phyloP scores from a whole-genome alignment of 257 asterid genomes.

The Solanum infundibuliforme region DNA sequence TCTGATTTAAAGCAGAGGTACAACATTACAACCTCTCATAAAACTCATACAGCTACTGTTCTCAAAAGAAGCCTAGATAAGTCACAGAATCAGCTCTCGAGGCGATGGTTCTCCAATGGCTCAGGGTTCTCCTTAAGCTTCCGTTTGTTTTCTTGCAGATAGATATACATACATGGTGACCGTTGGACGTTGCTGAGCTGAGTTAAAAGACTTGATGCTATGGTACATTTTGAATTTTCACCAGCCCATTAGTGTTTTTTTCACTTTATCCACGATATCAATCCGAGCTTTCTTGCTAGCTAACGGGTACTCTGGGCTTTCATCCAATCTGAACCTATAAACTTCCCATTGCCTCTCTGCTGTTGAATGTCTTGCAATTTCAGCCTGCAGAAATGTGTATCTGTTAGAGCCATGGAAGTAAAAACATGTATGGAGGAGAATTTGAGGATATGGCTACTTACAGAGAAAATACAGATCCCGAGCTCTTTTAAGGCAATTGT shows the following conservation, averaged over 20 bases:
- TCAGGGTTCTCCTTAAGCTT: background rate
- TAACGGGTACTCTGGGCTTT: conserved; percentile 26
- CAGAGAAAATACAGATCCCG: conserved; percentile 35
- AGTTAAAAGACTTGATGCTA: background rate
- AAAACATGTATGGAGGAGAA: background rate
- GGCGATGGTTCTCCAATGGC: background rate
- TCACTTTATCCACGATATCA: conserved; percentile 26
- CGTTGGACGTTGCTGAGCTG: background rate
- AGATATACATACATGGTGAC: background rate
- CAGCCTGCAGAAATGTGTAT: conserved; percentile 21
- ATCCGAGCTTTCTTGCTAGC: conserved; percentile 22
- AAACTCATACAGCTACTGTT: background rate
- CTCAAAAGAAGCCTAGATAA: background rate
- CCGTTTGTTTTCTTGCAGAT: background rate
- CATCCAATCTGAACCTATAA: conserved; percentile 36
- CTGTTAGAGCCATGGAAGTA: background rate
- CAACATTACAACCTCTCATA: background rate
- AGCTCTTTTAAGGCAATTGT: conserved; percentile 35
- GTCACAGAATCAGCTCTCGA: background rate
- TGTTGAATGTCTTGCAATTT: conserved; percentile 32
- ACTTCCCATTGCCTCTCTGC: conserved; percentile 45
- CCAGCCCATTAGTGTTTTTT: conserved; percentile 38
- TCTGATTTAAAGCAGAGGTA: background rate
- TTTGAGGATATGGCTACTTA: conserved; percentile 5
- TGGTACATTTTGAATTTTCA: conserved; percentile 5